A percentile compares a stretch with the other conserved stretches of the same genome.
Evolutionary conservation across 2,329 filamentous ascomycete species (phyloP).

Genomic region (Alternaria viburni): DNA sequence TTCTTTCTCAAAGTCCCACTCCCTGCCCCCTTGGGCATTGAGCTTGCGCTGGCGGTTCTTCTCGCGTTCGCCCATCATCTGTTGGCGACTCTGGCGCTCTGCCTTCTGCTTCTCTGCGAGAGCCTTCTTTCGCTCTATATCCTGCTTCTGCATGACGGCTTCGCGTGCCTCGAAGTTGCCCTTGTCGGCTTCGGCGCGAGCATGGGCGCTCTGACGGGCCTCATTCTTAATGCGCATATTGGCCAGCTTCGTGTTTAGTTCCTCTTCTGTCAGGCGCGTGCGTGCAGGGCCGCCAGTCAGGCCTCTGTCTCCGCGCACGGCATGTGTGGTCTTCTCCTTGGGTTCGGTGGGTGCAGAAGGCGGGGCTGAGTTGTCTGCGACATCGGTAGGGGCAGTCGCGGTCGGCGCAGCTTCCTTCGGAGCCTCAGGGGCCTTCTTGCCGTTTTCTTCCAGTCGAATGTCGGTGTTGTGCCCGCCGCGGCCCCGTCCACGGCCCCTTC

Average conservation of each 20-base stretch:
- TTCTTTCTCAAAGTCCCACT: conserved; percentile 70
- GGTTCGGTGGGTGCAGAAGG: conserved; percentile 29
- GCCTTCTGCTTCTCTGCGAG: conserved; percentile 48
- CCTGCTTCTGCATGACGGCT: conserved; percentile 61
- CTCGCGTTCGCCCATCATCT: conserved; percentile 69
- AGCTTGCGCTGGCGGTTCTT: conserved; percentile 66
- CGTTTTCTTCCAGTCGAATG: conserved; percentile 18
- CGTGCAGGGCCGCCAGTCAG: conserved; percentile 42
- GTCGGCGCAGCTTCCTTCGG: conserved; percentile 27
- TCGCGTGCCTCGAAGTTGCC: conserved; percentile 70
- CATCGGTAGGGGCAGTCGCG: conserved; percentile 18
- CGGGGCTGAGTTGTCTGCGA: conserved; percentile 15
- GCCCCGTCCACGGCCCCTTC: conserved; percentile 34
- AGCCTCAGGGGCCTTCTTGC: conserved; percentile 22
- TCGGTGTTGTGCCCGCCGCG: conserved; percentile 21
- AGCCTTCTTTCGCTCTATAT: conserved; percentile 49
- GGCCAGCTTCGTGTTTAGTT: conserved; percentile 66
- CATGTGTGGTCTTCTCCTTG: conserved; percentile 31
- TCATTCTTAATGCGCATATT: conserved; percentile 68
- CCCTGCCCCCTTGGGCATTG: conserved; percentile 62
- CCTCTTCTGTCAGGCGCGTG: conserved; percentile 64
- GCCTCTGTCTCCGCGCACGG: conserved; percentile 43
- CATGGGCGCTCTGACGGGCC: conserved; percentile 65
- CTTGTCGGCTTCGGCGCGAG: conserved; percentile 70
- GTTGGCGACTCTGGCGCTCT: conserved; percentile 60